Evolutionary conservation across 768 basidiomycete species (phyloP).

Genomic region (Hericium erinaceus): DNA sequence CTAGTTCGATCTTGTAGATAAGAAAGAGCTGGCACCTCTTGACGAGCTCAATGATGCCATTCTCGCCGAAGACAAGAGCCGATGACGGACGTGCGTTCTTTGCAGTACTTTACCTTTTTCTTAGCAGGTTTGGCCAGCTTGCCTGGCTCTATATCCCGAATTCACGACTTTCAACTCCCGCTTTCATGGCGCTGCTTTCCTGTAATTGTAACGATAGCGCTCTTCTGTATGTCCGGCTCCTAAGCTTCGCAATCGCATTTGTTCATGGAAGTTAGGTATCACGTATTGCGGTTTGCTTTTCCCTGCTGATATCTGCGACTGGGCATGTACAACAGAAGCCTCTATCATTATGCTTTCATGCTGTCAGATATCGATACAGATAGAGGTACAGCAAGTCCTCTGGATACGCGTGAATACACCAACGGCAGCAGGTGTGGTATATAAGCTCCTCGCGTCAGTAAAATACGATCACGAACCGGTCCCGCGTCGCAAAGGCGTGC

Average conservation of each 20-base stretch:
- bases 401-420: neutral
- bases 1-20: conserved; percentile 90
- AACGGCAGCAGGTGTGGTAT: neutral
- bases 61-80: conserved; percentile 42
- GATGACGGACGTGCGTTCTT: conserved; percentile 10
- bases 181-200: neutral
- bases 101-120: too few species aligned
- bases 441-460: neutral
- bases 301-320: neutral
- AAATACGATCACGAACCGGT: conserved; percentile 8
- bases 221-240: neutral
- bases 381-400: neutral
- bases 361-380: neutral
- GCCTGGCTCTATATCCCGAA: too few species aligned
- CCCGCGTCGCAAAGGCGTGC: conserved; percentile 36
- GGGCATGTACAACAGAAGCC: too few species aligned
- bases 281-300: too few species aligned
- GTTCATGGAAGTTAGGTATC: neutral
- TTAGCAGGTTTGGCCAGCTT: too few species aligned
- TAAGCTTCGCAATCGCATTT: neutral
- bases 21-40: conserved; percentile 90
- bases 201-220: neutral
- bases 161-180: neutral
- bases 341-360: too few species aligned
- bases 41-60: conserved; percentile 95